phyloP scores from a whole-genome alignment of 805 yeast species.

The Metschnikowia bowlesiae region DNA sequence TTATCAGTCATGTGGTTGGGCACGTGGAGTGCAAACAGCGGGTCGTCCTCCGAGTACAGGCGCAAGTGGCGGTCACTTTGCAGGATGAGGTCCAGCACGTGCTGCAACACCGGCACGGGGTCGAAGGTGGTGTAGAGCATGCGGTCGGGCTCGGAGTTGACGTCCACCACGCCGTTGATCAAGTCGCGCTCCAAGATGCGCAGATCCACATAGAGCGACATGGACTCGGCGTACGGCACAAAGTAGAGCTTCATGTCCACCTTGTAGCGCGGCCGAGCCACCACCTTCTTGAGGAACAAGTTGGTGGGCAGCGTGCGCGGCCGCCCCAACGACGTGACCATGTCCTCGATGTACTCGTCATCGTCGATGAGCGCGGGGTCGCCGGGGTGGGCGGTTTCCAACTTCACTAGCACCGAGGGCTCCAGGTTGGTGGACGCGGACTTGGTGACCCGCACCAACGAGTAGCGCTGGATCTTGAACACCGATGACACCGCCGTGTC shows the following conservation, averaged over 20 bases:
- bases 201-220: constrained; percentile 44
- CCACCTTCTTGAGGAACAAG: constrained; percentile 49
- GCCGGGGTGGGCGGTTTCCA: constrained; percentile 55
- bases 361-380: constrained; percentile 49
- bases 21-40: constrained; percentile 5
- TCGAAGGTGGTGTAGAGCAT: constrained; percentile 16
- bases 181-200: constrained; percentile 51
- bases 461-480: constrained; percentile 39
- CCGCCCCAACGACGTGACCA: constrained; percentile 36
- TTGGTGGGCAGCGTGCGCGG: constrained; percentile 43
- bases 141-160: constrained; percentile 18
- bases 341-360: constrained; percentile 36
- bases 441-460: constrained; percentile 49
- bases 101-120: constrained; percentile 9
- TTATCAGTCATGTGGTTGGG: constrained; percentile 15
- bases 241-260: constrained; percentile 59
- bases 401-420: constrained; percentile 48
- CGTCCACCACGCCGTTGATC: constrained; percentile 44
- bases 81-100: constrained; percentile 8
- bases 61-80: constrained; percentile 5
- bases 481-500: constrained; percentile 43
- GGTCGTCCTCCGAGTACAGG: background rate
- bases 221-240: constrained; percentile 37
- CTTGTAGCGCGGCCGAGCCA: constrained; percentile 61
- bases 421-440: constrained; percentile 50